Conservation (phyloP, 169 alveolate species). For the Cryptosporidium xiaoi region DNA sequence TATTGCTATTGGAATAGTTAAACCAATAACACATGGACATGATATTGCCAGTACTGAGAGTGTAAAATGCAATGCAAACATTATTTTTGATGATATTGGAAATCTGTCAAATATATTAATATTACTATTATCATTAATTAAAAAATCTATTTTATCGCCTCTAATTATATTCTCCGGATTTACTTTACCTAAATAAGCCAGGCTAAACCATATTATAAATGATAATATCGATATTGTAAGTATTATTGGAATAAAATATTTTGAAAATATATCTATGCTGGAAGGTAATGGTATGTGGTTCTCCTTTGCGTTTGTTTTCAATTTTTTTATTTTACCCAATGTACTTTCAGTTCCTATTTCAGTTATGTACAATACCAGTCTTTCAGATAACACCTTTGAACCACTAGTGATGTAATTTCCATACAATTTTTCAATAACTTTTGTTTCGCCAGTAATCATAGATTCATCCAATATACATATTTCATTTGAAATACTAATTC, state of each 20-base stretch:
- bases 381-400: constrained; percentile 23
- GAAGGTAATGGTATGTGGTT: constrained; percentile 28
- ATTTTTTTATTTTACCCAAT: constrained; percentile 48
- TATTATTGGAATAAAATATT: constrained; percentile 36
- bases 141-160: constrained; percentile 19
- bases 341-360: constrained; percentile 68
- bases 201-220: constrained; percentile 38
- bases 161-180: constrained; percentile 31
- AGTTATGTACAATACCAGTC: constrained; percentile 9
- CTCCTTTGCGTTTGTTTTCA: constrained; percentile 45
- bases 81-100: constrained; percentile 45
- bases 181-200: constrained; percentile 52
- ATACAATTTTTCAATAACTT: constrained; percentile 57
- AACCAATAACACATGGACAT: constrained; percentile 67
- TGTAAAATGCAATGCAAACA: constrained; percentile 68
- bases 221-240: constrained; percentile 6
- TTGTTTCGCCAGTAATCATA: constrained; percentile 62
- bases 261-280: constrained; percentile 41
- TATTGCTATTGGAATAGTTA: constrained; percentile 60
- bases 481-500: constrained; percentile 41
- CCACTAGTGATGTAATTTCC: constrained; percentile 59
- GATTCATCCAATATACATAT: constrained; percentile 45
- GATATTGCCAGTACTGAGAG: constrained; percentile 66
- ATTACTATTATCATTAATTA: neutral
- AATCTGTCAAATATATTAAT: constrained; percentile 21